Conservation (phyloP, 345 rosid genomes). For the Rhodamnia argentea region DNA sequence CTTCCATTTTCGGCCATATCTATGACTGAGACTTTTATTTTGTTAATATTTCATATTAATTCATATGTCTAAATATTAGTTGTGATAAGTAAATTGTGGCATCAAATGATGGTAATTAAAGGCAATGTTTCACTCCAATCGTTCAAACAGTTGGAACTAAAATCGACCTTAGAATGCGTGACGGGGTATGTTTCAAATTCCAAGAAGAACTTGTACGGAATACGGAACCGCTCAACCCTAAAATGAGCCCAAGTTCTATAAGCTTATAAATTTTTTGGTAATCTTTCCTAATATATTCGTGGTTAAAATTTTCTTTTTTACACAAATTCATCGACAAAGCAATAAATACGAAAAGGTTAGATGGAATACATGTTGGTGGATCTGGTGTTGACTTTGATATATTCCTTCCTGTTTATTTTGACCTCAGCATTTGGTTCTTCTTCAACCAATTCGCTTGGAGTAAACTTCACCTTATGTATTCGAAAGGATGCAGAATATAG, state of each 20-base stretch:
- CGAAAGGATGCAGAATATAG: neutral
- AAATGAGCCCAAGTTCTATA: too few relatives aligned
- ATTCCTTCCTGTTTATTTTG: neutral
- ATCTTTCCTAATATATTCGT: neutral
- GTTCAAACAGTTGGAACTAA: too few relatives aligned
- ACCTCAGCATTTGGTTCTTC: neutral
- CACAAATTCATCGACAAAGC: neutral
- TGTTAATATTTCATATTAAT: too few relatives aligned
- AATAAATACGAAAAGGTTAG: neutral
- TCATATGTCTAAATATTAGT: too few relatives aligned
- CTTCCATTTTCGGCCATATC: too few relatives aligned
- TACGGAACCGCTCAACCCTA: too few relatives aligned
- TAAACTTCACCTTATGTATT: neutral
- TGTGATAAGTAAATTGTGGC: fast-evolving
- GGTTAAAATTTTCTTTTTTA: neutral
- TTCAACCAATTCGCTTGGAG: neutral
- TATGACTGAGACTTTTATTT: too few relatives aligned
- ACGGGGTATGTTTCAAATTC: too few relatives aligned
- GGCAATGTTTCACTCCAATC: too few relatives aligned
- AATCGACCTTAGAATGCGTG: fast-evolving
- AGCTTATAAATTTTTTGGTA: too few relatives aligned
- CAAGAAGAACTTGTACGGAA: too few relatives aligned
- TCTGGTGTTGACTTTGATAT: neutral
- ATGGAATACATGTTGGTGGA: neutral
- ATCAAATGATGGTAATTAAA: too few relatives aligned